Base-by-base conservation (phyloP, 2,329 filamentous ascomycete genomes). In the Leptodontidium sp. region DNA sequence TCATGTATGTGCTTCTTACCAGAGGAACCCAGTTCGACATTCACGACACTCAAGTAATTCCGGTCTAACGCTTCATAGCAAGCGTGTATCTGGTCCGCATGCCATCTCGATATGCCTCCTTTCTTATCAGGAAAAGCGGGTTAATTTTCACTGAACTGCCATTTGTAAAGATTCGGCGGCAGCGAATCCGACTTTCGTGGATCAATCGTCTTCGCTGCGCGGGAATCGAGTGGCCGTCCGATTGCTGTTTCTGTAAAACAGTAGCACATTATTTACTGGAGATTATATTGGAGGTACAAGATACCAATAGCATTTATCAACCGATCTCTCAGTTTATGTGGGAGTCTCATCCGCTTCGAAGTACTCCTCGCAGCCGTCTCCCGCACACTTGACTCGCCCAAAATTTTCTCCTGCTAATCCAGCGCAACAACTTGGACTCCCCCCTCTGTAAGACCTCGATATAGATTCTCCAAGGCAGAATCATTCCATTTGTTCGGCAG, bases 21-120 rank as follows among this genome's bases (percentile, higher is more conserved):
- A 40, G 17, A 9, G 38, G 53, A 57, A 1, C 43, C 38, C 7
- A 49, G 40, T 43, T 59, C 64, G 35, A 69, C 49, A 32, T 40
- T 53, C 17, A 63, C 50, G 5, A 64, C 67, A 17, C 8, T 45
- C 43, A 69, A n/a, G 38, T 64, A 24, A 2, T 57, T 47, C 17
- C 66, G 40, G 8, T 69, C 64, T 4, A 69, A 49, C 15, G 67
- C 67, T 5, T 61, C 40, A 15, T 64, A 53, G 29, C 67, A 69
- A 21, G 32, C 43, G 4, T 55, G 26, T 11, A 66, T 65, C 29
- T 64, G 17, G 15, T 64, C 52, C 43, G 64, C n/a, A 55, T 43
- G 11, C 67, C 67, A 69, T 14, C 67, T 40, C 11, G 65, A 63
- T 49, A 67, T 61, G 15, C 66, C 62, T 32, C 62, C 62, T 43